A percentile compares a stretch with the other conserved stretches of the same genome.
These are phyloP conservation scores for Inosperma sp. DNA, from an alignment of 768 basidiomycete species.

Conservation along the genomic window DNA sequence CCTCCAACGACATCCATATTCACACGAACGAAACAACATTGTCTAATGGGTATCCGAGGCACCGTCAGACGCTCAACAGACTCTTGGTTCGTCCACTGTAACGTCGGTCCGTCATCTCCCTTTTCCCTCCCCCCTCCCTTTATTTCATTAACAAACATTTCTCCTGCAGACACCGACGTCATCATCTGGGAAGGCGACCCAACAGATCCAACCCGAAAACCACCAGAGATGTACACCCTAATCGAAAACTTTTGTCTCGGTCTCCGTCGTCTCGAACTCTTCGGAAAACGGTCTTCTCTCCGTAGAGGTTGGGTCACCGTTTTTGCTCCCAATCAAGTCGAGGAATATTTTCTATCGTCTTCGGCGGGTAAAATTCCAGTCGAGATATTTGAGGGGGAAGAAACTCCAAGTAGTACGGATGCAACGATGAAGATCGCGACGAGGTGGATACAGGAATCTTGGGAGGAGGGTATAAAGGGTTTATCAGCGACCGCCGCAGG, in stretches of 20 bases:
- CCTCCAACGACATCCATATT: constrained; percentile 81
- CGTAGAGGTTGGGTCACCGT: constrained; percentile 94
- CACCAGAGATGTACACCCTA: constrained; percentile 92
- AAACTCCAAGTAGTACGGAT: constrained; percentile 18
- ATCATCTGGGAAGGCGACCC: constrained; percentile 95
- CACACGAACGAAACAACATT: constrained; percentile 92
- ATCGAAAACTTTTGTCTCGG: constrained; percentile 99
- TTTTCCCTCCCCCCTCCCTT: neutral
- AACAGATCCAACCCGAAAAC: constrained; percentile 77
- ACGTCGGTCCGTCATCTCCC: constrained; percentile 64
- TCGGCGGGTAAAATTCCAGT: constrained; percentile 19
- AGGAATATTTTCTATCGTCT: constrained; percentile 44
- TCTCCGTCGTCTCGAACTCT: constrained; percentile 84
- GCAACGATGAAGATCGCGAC: constrained; percentile 26
- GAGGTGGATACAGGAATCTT: constrained; percentile 57
- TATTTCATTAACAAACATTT: neutral
- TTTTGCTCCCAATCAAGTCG: constrained; percentile 59
- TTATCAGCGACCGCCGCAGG: constrained; percentile 35
- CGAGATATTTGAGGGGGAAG: constrained; percentile 37
- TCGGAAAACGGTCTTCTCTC: constrained; percentile 66
- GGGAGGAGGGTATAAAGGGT: constrained; percentile 60
- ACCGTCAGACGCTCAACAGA: constrained; percentile 94
- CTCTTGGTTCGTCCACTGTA: constrained; percentile 96
- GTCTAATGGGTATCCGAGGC: constrained; percentile 94
- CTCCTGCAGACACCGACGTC: constrained; percentile 81